These are phyloP conservation scores for Spergularia marina DNA, from an alignment of 148 eudicot species.

Conservation along the genomic window DNA sequence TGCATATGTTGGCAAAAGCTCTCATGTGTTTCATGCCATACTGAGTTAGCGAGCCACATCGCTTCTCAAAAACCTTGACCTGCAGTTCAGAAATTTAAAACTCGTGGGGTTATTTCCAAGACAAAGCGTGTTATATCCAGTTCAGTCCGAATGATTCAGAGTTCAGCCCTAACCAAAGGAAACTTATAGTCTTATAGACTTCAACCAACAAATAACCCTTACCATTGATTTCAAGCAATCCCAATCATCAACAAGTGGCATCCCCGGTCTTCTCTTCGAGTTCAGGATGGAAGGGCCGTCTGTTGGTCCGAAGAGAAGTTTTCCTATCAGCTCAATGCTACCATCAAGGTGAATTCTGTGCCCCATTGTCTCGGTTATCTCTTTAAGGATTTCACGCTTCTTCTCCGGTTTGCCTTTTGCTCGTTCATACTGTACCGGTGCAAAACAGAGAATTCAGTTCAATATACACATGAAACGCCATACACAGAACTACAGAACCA, in stretches of 20 bases:
- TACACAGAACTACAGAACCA: too few relatives aligned
- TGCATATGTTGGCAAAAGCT: constrained; percentile 90
- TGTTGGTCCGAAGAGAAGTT: constrained; percentile 55
- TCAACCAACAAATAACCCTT: not conserved
- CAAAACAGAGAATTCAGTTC: not conserved
- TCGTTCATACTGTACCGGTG: constrained; percentile 47
- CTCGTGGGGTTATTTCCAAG: not conserved
- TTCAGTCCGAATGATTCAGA: too few relatives aligned
- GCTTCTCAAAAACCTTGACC: constrained; percentile 74
- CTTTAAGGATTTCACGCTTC: constrained; percentile 43
- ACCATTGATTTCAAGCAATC: constrained; percentile 87
- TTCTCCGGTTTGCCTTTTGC: constrained; percentile 31
- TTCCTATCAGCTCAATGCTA: constrained; percentile 60
- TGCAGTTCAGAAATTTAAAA: constrained; percentile 10
- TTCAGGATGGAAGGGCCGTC: constrained; percentile 46
- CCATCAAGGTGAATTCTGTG: constrained; percentile 67
- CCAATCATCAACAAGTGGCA: constrained; percentile 86
- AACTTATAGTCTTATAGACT: not conserved
- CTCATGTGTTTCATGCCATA: constrained; percentile 98
- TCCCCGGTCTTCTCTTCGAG: constrained; percentile 39
- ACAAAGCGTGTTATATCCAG: not conserved
- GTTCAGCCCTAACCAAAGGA: too few relatives aligned
- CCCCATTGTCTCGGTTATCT: constrained; percentile 50
- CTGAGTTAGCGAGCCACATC: constrained; percentile 81
- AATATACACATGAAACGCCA: not conserved